These are phyloP conservation scores for Pseudogymnoascus sp. DNA, from an alignment of 2,329 filamentous ascomycete species.

Conservation along the genomic window DNA sequence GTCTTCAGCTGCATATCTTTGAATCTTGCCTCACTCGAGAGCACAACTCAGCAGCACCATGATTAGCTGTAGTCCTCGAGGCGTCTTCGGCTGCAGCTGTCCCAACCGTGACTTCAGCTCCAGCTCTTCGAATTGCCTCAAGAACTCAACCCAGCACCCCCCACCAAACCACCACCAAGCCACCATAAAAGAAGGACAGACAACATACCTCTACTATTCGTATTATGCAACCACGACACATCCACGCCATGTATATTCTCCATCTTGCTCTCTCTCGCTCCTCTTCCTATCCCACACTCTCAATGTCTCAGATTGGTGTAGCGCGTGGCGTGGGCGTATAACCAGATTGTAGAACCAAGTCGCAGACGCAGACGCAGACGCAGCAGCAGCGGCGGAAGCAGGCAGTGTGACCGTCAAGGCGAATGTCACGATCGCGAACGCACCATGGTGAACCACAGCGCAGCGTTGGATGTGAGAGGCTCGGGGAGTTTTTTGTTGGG, in stretches of 20 bases:
- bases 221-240: conserved; percentile 29
- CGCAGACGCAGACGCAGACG: background rate
- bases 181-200: background rate
- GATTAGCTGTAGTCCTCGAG: background rate
- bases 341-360: background rate
- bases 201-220: conserved; percentile 23
- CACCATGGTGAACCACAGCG: conserved; percentile 4
- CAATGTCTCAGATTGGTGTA: background rate
- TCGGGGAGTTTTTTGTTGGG: background rate
- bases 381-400: background rate
- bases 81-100: background rate
- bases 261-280: conserved; percentile 18
- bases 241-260: conserved; percentile 29
- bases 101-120: background rate
- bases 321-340: background rate
- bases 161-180: background rate
- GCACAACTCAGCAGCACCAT: background rate
- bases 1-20: background rate
- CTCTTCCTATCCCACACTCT: background rate
- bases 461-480: background rate
- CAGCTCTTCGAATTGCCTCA: background rate
- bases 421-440: conserved; percentile 5
- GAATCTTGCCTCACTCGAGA: background rate
- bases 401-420: background rate
- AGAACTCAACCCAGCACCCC: background rate